These are phyloP conservation scores for Mycena rosella DNA, from an alignment of 768 basidiomycete genomes.

Conservation along the genomic window DNA sequence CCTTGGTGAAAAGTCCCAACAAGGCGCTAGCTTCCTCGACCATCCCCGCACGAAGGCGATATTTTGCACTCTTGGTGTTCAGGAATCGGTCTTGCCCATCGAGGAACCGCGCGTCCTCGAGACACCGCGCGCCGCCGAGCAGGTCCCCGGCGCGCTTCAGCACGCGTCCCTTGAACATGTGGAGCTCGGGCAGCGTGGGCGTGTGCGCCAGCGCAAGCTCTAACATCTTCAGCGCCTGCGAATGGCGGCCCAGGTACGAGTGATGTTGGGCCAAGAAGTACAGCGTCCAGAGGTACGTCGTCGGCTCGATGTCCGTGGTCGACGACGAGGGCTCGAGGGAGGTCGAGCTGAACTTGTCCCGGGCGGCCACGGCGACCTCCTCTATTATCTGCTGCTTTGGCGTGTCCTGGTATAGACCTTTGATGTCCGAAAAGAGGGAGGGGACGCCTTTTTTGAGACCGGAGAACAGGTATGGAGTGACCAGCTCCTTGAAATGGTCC, in stretches of 20 bases:
- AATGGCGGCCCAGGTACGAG: conserved; percentile 68
- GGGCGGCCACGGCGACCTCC: conserved; percentile 68
- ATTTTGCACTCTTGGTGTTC: conserved; percentile 95
- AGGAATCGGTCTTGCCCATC: conserved; percentile 97
- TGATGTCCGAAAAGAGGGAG: conserved; percentile 93
- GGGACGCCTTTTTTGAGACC: conserved; percentile 90
- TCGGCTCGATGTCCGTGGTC: conserved; percentile 65
- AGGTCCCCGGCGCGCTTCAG: conserved; percentile 90
- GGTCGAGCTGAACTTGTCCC: conserved; percentile 49
- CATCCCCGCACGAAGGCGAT: conserved; percentile 86
- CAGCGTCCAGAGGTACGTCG: conserved; percentile 92
- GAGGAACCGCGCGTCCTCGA: conserved; percentile 86
- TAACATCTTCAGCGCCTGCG: conserved; percentile 72
- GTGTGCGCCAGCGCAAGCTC: conserved; percentile 83
- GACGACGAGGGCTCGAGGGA: conserved; percentile 38
- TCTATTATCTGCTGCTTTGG: conserved; percentile 79
- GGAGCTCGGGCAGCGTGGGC: conserved; percentile 92
- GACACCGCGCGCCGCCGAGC: conserved; percentile 75
- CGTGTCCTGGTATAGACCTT: conserved; percentile 78
- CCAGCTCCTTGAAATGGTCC: conserved; percentile 75
- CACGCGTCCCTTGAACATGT: conserved; percentile 84
- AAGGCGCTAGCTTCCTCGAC: conserved; percentile 80
- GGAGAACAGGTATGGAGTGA: conserved; percentile 73
- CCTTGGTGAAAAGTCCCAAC: conserved; percentile 94
- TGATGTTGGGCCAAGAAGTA: conserved; percentile 96